Percentiles rank a stretch among this genome's conserved stretches.
Evolutionary conservation across 345 rosid species (phyloP).

Genomic region (Euclidium syriacum): DNA sequence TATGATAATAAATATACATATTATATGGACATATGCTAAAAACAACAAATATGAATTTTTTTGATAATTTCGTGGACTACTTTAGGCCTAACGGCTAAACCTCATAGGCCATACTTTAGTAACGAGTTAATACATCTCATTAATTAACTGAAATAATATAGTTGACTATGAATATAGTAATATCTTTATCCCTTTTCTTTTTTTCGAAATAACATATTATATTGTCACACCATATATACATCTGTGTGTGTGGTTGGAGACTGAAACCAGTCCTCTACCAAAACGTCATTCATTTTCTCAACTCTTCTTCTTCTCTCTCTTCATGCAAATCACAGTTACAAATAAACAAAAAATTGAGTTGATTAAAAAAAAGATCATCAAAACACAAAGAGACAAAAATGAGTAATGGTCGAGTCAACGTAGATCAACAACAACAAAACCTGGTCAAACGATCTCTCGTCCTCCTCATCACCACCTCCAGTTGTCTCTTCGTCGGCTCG

Average conservation of each 20-base stretch:
- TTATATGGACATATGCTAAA: background rate
- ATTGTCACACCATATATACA: slow-evolving; percentile 10
- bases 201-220: background rate
- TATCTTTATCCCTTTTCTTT: too few species aligned
- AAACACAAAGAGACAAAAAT: slow-evolving; percentile 21
- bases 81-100: background rate
- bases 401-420: slow-evolving; percentile 23
- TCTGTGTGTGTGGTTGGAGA: background rate
- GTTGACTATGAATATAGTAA: slow-evolving; percentile 2
- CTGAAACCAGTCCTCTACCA: background rate
- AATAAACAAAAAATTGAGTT: background rate
- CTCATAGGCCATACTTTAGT: background rate
- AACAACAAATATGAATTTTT: background rate
- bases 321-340: too few species aligned
- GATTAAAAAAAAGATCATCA: background rate
- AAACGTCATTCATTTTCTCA: background rate
- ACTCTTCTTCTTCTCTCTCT: slow-evolving; percentile 5
- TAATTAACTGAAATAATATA: background rate
- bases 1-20: too few species aligned
- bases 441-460: slow-evolving; percentile 30
- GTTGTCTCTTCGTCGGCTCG: slow-evolving; percentile 59
- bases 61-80: background rate
- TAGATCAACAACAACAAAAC: slow-evolving; percentile 17
- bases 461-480: slow-evolving; percentile 44
- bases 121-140: background rate